A percentile compares a stretch with the other conserved stretches of the same genome.
These are phyloP conservation scores for Coemansia sp. DNA, from an alignment of 192 early-diverging fungal genomes.

Conservation along the genomic window DNA sequence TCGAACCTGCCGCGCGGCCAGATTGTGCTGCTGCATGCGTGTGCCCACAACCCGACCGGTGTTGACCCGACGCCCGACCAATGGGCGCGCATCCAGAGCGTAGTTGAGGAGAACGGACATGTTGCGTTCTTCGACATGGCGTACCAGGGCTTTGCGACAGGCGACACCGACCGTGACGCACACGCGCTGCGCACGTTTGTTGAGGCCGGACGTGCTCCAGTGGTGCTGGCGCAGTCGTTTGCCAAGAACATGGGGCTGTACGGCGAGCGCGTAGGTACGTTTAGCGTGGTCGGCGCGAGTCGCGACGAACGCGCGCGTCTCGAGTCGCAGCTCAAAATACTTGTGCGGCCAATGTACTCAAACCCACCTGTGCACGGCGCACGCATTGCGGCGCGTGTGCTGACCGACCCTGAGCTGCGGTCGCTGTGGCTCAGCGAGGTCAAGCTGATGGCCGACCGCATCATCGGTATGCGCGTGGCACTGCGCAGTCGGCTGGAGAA, in stretches of 20 bases:
- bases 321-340: slow-evolving; percentile 91
- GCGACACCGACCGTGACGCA: slow-evolving; percentile 83
- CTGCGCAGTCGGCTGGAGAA: slow-evolving; percentile 79
- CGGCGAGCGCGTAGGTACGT: slow-evolving; percentile 92
- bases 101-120: slow-evolving; percentile 76
- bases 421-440: slow-evolving; percentile 88
- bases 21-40: slow-evolving; percentile 92
- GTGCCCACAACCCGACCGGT: slow-evolving; percentile 99
- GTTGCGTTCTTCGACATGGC: slow-evolving; percentile 99
- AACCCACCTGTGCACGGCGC: slow-evolving; percentile 97
- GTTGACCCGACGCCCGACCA: slow-evolving; percentile 92
- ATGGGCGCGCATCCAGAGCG: slow-evolving; percentile 83
- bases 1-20: slow-evolving; percentile 82
- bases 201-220: slow-evolving; percentile 61
- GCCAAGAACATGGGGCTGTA: slow-evolving; percentile 99
- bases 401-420: slow-evolving; percentile 70
- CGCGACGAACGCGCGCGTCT: slow-evolving; percentile 72
- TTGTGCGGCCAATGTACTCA: slow-evolving; percentile 98
- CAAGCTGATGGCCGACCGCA: slow-evolving; percentile 95
- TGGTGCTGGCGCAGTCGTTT: slow-evolving; percentile 91
- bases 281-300: slow-evolving; percentile 76
- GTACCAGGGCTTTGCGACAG: slow-evolving; percentile 99
- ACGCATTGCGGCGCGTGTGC: slow-evolving; percentile 85
- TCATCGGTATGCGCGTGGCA: slow-evolving; percentile 84
- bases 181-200: slow-evolving; percentile 93